A percentile compares a stretch with the other conserved stretches of the same genome.
Evolutionary conservation across 2,329 filamentous ascomycete genomes (phyloP).

Genomic region (Colletotrichum sp.): DNA sequence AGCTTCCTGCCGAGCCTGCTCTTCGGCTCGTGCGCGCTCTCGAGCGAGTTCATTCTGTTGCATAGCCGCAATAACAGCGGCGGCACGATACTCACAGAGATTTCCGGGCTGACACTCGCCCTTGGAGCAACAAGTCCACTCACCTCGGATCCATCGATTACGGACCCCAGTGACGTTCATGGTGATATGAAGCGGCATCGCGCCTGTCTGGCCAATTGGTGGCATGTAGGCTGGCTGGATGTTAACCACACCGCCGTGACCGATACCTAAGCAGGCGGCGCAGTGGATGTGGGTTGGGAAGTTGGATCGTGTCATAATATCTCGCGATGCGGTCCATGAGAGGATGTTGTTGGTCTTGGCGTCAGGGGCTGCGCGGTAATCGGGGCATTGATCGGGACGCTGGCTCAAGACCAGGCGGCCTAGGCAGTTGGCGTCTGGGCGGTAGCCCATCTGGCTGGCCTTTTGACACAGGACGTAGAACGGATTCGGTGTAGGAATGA

Average conservation of each 20-base stretch:
- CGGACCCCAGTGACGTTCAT: background rate
- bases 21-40: background rate
- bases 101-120: background rate
- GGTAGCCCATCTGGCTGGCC: background rate
- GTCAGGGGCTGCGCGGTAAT: background rate
- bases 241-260: background rate
- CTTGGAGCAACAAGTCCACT: slow-evolving; percentile 1
- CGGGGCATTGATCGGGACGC: background rate
- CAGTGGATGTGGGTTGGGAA: background rate
- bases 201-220: background rate
- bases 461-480: background rate
- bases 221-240: background rate
- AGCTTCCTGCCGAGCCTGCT: background rate
- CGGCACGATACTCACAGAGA: background rate
- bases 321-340: background rate
- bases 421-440: background rate
- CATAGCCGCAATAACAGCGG: background rate
- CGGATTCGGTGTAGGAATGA: background rate
- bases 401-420: background rate
- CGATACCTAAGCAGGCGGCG: background rate
- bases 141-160: background rate
- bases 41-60: background rate
- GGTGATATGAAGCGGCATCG: background rate
- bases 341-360: background rate
- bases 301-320: background rate